Evolutionary conservation across 106 monocot genomes (phyloP).

Genomic region (Allium cepa): DNA sequence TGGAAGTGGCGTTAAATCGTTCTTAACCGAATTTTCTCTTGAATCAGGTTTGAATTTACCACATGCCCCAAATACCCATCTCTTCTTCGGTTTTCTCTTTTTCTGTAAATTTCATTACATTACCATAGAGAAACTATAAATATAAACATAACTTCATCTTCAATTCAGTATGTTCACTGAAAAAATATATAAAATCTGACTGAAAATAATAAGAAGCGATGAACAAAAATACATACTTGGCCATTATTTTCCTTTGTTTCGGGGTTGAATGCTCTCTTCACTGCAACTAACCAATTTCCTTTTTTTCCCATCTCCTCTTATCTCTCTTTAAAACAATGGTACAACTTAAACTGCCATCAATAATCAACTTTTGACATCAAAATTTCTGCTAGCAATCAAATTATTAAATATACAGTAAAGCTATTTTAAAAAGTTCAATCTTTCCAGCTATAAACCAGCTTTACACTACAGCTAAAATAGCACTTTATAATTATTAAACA

Average conservation of each 20-base stretch:
- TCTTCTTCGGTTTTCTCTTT: conserved; percentile 24
- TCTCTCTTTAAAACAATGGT: not conserved
- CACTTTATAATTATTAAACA: too few relatives aligned
- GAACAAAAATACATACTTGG: conserved; percentile 14
- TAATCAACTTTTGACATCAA: not conserved
- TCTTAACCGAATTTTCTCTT: not conserved
- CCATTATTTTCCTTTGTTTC: conserved; percentile 39
- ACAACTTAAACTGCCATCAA: not conserved
- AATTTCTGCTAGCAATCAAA: not conserved
- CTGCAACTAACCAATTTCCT: conserved; percentile 40
- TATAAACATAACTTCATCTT: not conserved
- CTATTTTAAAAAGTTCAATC: too few relatives aligned
- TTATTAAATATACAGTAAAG: too few relatives aligned
- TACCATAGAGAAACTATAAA: not conserved
- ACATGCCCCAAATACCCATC: conserved; percentile 35
- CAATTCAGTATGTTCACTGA: not conserved
- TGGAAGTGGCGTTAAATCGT: conserved; percentile 2
- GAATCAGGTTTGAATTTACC: conserved; percentile 9
- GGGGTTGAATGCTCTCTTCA: conserved; percentile 56
- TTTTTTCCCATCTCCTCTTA: conserved; percentile 54
- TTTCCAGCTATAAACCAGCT: too few relatives aligned
- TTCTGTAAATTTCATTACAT: conserved; percentile 3
- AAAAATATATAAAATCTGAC: conserved; percentile 6
- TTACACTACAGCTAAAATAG: too few relatives aligned
- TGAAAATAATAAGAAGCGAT: not conserved